Evolutionary conservation across 2,329 filamentous ascomycete genomes (phyloP).

Genomic region (Talaromyces atroroseus): DNA sequence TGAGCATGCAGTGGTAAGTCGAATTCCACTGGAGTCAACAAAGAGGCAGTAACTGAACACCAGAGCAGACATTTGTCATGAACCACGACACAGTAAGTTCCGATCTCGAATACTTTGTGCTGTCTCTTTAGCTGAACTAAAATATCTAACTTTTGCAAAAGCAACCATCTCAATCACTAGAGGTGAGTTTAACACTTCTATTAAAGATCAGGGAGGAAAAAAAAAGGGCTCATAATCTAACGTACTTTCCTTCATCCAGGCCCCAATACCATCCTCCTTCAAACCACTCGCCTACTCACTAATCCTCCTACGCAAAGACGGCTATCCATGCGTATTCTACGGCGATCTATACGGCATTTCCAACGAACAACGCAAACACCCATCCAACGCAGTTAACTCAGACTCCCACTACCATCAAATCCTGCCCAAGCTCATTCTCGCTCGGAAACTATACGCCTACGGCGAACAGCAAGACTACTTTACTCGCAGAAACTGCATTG

Average conservation of each 20-base stretch:
- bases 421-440: conserved; percentile 56
- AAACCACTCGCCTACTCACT: conserved; percentile 67
- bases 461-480: conserved; percentile 62
- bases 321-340: conserved; percentile 65
- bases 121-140: background rate
- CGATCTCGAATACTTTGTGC: background rate
- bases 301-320: conserved; percentile 60
- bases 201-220: background rate
- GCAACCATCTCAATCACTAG: conserved; percentile 58
- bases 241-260: conserved; percentile 26
- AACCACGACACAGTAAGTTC: conserved; percentile 25
- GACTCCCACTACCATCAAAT: conserved; percentile 38
- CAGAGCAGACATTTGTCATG: conserved; percentile 21
- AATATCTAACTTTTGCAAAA: conserved; percentile 21
- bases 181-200: conserved; percentile 28
- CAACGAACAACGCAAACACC: conserved; percentile 32
- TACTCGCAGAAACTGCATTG: conserved; percentile 56
- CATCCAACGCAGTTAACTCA: conserved; percentile 35
- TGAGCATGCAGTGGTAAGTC: conserved; percentile 52
- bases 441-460: conserved; percentile 62
- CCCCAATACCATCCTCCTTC: conserved; percentile 60
- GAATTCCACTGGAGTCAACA: background rate
- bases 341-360: conserved; percentile 63
- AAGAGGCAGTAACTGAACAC: background rate
- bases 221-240: background rate